Evolutionary conservation across 2,329 filamentous ascomycete genomes (phyloP).

Genomic region (Fusarium equiseti): DNA sequence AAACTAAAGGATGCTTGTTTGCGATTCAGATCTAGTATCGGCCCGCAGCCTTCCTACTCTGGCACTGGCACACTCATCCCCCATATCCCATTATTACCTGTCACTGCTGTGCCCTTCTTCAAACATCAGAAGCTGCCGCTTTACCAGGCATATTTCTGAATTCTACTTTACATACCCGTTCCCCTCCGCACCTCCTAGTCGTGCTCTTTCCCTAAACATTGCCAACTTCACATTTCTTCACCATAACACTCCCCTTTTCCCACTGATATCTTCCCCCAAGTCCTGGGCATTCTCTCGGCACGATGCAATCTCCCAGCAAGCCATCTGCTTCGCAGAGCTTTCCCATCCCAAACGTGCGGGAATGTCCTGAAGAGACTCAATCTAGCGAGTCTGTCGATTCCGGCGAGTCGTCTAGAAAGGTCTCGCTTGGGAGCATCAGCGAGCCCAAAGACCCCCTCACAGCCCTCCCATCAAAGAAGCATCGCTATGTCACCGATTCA

Average conservation of each 20-base stretch:
- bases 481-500: constrained; percentile 29
- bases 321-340: constrained; percentile 12
- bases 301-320: constrained; percentile 14
- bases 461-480: constrained; percentile 8
- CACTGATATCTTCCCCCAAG: not conserved
- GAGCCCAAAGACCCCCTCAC: constrained; percentile 29
- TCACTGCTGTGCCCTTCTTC: constrained; percentile 22
- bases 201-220: not conserved
- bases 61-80: constrained; percentile 14
- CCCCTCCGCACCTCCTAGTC: constrained; percentile 17
- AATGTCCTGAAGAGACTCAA: constrained; percentile 5
- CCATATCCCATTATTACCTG: constrained; percentile 2
- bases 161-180: not conserved
- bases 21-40: constrained; percentile 9
- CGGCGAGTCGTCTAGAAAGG: constrained; percentile 2
- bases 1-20: constrained; percentile 9
- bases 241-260: not conserved
- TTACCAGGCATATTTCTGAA: constrained; percentile 17
- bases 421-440: constrained; percentile 21
- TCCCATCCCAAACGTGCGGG: constrained; percentile 20
- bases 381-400: not conserved
- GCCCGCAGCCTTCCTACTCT: not conserved
- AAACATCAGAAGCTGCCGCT: constrained; percentile 13
- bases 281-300: not conserved
- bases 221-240: constrained; percentile 7